phyloP scores from a whole-genome alignment of 1,284 basidiomycete species.

The Cryptococcus sp. region DNA sequence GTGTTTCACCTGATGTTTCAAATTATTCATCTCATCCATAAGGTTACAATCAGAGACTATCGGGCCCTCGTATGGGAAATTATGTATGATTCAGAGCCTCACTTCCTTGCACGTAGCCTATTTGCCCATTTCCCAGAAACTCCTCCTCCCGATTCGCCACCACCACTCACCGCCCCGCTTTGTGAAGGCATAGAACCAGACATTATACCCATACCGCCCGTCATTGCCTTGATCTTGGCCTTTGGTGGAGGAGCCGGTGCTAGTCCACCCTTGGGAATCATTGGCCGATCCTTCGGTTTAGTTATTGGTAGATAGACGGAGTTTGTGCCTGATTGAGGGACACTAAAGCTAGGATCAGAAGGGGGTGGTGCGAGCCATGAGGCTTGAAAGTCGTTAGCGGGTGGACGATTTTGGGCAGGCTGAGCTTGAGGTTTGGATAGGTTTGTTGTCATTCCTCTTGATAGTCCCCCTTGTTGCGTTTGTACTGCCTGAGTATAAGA shows the following conservation, averaged over 20 bases:
- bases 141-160: slow-evolving; percentile 3
- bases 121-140: slow-evolving; percentile 17
- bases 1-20: too few species aligned
- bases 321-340: slow-evolving; percentile 8
- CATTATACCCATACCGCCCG: neutral
- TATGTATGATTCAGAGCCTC: neutral
- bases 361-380: slow-evolving; percentile 14
- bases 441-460: neutral
- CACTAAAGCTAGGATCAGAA: neutral
- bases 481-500: neutral
- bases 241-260: slow-evolving; percentile 18
- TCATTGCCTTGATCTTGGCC: slow-evolving; percentile 2
- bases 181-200: neutral
- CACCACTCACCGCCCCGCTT: neutral
- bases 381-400: slow-evolving; percentile 7
- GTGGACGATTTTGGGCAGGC: neutral
- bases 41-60: too few species aligned
- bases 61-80: neutral
- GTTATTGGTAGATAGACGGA: slow-evolving; percentile 20
- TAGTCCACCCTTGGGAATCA: slow-evolving; percentile 17
- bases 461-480: neutral
- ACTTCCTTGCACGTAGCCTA: slow-evolving; percentile 11
- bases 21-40: too few species aligned
- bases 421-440: neutral
- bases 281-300: slow-evolving; percentile 22